Conservation (phyloP, 257 asterid species). For the Scutellaria baicalensis region DNA sequence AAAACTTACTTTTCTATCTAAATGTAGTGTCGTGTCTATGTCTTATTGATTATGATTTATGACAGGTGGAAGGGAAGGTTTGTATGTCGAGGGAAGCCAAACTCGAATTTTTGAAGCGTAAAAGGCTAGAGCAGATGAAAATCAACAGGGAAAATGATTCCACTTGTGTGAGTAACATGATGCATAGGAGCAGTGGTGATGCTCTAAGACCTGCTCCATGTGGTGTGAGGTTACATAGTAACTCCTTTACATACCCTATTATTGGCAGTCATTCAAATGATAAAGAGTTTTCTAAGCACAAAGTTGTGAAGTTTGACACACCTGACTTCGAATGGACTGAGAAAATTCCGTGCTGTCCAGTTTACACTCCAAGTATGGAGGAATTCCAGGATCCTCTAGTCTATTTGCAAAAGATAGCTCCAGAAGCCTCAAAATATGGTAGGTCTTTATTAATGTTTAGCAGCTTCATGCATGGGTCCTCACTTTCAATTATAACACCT, state of each 20-base stretch:
- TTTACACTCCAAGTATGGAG: constrained; percentile 68
- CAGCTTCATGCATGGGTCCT: not conserved
- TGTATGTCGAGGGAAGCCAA: constrained; percentile 72
- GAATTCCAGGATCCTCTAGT: constrained; percentile 92
- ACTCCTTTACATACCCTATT: constrained; percentile 30
- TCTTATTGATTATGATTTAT: constrained; percentile 2
- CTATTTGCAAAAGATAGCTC: constrained; percentile 89
- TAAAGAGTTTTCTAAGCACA: constrained; percentile 52
- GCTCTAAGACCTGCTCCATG: constrained; percentile 72
- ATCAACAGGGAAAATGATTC: constrained; percentile 42
- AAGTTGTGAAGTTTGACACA: constrained; percentile 64
- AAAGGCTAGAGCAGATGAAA: constrained; percentile 77
- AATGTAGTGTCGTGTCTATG: not conserved
- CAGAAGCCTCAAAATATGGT: constrained; percentile 95
- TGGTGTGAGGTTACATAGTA: constrained; percentile 60
- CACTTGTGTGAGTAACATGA: constrained; percentile 32
- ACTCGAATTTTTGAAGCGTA: constrained; percentile 72
- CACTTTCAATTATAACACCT: not conserved
- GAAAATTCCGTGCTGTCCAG: constrained; percentile 83
- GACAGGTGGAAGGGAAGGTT: constrained; percentile 88
- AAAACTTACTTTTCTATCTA: not conserved
- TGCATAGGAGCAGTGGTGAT: constrained; percentile 75
- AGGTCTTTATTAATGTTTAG: constrained; percentile 3
- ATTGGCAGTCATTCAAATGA: constrained; percentile 37
- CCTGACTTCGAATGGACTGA: constrained; percentile 77